Percentiles rank a stretch among this genome's conserved stretches.
These are phyloP conservation scores for Hymenoscyphus albidus DNA, from an alignment of 2,329 filamentous ascomycete species.

Conservation along the genomic window DNA sequence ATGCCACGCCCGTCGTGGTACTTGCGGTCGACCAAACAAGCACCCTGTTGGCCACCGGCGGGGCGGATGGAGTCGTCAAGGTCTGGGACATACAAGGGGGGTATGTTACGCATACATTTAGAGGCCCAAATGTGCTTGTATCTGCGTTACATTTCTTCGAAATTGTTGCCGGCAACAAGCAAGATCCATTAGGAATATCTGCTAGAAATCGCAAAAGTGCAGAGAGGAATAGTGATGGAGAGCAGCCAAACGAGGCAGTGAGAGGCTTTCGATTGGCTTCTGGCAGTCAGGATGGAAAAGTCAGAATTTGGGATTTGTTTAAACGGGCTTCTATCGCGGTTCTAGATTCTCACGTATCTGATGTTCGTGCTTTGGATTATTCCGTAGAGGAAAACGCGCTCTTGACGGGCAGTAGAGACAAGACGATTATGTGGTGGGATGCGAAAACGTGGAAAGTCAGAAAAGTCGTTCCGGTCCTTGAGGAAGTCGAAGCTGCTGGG, in stretches of 20 bases:
- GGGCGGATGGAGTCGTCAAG: constrained; percentile 89
- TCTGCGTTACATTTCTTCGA: constrained; percentile 93
- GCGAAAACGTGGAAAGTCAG: constrained; percentile 76
- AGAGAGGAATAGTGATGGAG: constrained; percentile 42
- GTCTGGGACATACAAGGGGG: constrained; percentile 93
- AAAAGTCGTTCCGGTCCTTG: constrained; percentile 77
- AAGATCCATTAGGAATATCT: constrained; percentile 37
- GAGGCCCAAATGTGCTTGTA: constrained; percentile 85
- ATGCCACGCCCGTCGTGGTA: constrained; percentile 84
- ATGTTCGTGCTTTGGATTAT: constrained; percentile 85
- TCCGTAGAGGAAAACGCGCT: constrained; percentile 70
- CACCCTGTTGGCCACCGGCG: constrained; percentile 86
- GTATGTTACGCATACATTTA: constrained; percentile 91
- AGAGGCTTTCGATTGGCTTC: constrained; percentile 77
- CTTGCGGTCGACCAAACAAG: constrained; percentile 81
- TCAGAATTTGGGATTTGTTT: constrained; percentile 87
- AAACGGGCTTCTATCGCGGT: constrained; percentile 75
- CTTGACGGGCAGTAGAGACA: constrained; percentile 84
- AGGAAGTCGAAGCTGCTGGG: constrained; percentile 78
- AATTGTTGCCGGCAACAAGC: constrained; percentile 46
- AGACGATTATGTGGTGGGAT: constrained; percentile 92
- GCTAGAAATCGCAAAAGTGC: constrained; percentile 44
- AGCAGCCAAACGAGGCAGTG: constrained; percentile 44
- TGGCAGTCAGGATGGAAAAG: constrained; percentile 89
- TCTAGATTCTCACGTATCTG: constrained; percentile 89